Evolutionary conservation across 192 early-diverging fungal species (phyloP).

Genomic region (Helicostylum pulchrum): DNA sequence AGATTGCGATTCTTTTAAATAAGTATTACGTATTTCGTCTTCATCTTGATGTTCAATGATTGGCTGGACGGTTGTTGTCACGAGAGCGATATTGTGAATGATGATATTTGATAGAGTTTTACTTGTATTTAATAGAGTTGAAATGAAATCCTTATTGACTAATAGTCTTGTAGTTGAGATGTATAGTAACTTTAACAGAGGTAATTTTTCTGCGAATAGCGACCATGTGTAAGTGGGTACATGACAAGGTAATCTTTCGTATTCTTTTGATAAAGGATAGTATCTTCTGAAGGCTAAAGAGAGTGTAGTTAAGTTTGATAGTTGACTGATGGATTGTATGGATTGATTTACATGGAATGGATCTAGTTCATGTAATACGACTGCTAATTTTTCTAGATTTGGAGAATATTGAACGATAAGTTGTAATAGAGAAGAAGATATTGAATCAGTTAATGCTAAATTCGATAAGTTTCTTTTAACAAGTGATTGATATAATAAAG

Average conservation of each 20-base stretch:
- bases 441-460: conserved; percentile 27
- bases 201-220: conserved; percentile 9
- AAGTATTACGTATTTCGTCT: neutral
- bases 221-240: conserved; percentile 21
- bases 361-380: conserved; percentile 28
- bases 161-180: conserved; percentile 22
- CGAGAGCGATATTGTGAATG: conserved; percentile 28
- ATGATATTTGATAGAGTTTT: conserved; percentile 18
- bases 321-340: conserved; percentile 6
- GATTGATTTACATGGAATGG: neutral
- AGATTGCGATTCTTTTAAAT: conserved; percentile 5
- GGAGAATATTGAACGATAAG: conserved; percentile 20
- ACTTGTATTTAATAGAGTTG: conserved; percentile 8
- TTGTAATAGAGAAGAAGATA: conserved; percentile 12
- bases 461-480: conserved; percentile 18
- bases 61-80: neutral
- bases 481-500: conserved; percentile 18
- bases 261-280: conserved; percentile 9
- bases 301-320: conserved; percentile 15
- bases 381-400: conserved; percentile 26
- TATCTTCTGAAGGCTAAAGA: conserved; percentile 30
- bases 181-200: conserved; percentile 17
- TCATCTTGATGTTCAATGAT: neutral
- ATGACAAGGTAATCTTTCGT: conserved; percentile 24
- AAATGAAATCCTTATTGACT: conserved; percentile 19